These are phyloP conservation scores for Fraxinus americana DNA, from an alignment of 257 asterid genomes.

Conservation along the genomic window DNA sequence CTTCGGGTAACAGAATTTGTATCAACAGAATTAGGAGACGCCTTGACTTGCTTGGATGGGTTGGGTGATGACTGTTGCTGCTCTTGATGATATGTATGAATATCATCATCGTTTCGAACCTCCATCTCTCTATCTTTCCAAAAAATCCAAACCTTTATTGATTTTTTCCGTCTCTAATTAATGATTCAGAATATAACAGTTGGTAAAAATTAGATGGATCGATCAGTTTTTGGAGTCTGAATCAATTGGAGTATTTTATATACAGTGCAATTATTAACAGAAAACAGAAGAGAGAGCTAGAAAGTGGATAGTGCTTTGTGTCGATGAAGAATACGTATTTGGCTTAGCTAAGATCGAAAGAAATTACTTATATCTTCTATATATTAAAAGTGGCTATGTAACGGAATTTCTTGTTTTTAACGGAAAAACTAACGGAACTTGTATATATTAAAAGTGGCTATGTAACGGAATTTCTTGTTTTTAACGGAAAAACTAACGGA, in stretches of 20 bases:
- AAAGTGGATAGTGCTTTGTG: background rate
- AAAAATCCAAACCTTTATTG: background rate
- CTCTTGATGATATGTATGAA: constrained; percentile 34
- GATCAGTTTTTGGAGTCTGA: constrained; percentile 2
- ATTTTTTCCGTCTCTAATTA: background rate
- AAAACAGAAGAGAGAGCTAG: background rate
- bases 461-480: too few species aligned
- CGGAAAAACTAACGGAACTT: too few species aligned
- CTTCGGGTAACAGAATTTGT: constrained; percentile 69
- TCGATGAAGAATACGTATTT: background rate
- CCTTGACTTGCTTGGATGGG: constrained; percentile 49
- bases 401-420: too few species aligned
- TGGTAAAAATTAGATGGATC: constrained; percentile 15
- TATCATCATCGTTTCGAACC: constrained; percentile 46
- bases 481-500: too few species aligned
- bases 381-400: too few species aligned
- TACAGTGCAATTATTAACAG: constrained; percentile 23
- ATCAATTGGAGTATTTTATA: background rate
- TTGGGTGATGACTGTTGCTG: constrained; percentile 38
- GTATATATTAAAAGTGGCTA: too few species aligned
- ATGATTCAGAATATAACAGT: background rate
- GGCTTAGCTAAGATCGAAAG: background rate
- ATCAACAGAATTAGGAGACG: constrained; percentile 52
- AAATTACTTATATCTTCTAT: background rate
- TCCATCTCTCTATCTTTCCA: constrained; percentile 29